phyloP scores from a whole-genome alignment of 345 rosid species.

The Eucalyptus rudis region DNA sequence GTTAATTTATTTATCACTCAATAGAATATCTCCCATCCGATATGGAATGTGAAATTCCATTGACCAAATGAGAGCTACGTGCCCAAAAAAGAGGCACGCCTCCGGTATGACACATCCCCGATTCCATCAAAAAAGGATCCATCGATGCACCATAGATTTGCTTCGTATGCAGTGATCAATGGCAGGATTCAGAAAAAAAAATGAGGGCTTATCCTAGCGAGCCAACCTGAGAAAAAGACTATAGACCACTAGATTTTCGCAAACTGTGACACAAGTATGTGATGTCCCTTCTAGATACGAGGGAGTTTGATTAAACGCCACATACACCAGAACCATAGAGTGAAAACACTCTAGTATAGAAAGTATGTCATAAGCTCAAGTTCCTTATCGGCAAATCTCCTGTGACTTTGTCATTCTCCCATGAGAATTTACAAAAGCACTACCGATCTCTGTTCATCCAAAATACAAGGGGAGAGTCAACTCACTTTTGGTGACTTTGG shows the following conservation, averaged over 20 bases:
- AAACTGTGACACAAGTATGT: not conserved
- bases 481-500: not conserved
- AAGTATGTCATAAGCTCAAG: no score
- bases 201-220: not conserved
- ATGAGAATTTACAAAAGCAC: not conserved
- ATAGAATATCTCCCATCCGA: no score
- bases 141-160: not conserved
- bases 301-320: no score
- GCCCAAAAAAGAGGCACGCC: fast-evolving
- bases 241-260: not conserved
- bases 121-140: not conserved
- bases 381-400: not conserved
- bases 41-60: no score
- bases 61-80: not conserved
- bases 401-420: not conserved
- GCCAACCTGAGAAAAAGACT: no score
- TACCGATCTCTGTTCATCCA: not conserved
- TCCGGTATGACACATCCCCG: not conserved
- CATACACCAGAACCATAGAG: no score
- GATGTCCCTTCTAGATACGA: not conserved
- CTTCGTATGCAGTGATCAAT: not conserved
- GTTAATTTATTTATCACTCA: no score
- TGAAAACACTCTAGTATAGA: no score
- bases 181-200: not conserved
- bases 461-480: no score